Evolutionary conservation across 2,329 filamentous ascomycete genomes (phyloP).

Genomic region (Ilyonectria mors-panacis): DNA sequence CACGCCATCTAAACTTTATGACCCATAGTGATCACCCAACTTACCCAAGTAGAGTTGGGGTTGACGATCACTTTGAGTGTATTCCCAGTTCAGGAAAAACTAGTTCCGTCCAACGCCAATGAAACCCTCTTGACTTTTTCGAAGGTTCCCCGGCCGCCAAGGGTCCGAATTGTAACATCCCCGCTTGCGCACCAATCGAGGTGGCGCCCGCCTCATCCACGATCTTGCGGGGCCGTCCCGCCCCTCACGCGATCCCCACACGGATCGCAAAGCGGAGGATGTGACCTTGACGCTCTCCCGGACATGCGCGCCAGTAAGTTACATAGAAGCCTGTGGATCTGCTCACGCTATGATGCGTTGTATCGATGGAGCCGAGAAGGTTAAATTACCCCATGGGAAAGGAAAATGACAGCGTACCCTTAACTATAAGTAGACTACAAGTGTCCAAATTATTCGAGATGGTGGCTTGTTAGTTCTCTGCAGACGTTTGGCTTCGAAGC

Average conservation of each 20-base stretch:
- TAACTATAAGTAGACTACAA: neutral
- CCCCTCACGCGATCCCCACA: slow-evolving; percentile 5
- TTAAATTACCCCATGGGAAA: neutral
- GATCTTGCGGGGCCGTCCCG: slow-evolving; percentile 15
- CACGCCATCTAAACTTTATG: neutral
- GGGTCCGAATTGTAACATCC: neutral
- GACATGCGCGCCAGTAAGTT: slow-evolving; percentile 28
- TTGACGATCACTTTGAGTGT: neutral
- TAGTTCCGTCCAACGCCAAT: slow-evolving; percentile 13
- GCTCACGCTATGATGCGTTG: neutral
- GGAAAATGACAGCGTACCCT: too few relatives aligned
- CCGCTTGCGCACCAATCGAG: slow-evolving; percentile 25
- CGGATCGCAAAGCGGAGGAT: slow-evolving; percentile 8
- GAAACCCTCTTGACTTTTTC: neutral
- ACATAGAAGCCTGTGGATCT: neutral
- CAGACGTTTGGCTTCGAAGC: neutral
- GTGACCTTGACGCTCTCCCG: neutral
- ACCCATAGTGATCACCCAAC: neutral
- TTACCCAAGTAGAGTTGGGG: neutral
- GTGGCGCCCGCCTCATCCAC: slow-evolving; percentile 9
- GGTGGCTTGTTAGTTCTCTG: neutral
- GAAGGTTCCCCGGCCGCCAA: slow-evolving; percentile 2
- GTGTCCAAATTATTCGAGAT: neutral
- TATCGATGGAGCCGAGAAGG: neutral
- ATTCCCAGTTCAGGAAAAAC: slow-evolving; percentile 13